These are phyloP conservation scores for Pseudogymnoascus destructans DNA, from an alignment of 2,329 filamentous ascomycete species.

Conservation along the genomic window DNA sequence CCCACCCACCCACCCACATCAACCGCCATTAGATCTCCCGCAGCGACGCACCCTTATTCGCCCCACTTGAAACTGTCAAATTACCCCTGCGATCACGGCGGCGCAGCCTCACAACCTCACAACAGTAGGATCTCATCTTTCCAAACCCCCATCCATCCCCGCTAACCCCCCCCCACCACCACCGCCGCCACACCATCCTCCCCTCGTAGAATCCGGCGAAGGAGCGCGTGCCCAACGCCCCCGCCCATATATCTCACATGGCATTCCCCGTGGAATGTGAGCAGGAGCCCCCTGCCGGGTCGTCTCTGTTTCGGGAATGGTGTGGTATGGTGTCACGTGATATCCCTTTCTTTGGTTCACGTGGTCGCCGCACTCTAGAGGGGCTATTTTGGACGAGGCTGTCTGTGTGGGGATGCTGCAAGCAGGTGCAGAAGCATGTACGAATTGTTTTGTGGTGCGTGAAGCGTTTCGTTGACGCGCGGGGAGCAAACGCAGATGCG, in stretches of 20 bases:
- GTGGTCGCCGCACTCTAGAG: no score
- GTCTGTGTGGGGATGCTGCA: not conserved
- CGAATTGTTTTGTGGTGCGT: not conserved
- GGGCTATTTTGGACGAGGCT: not conserved
- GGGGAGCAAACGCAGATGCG: not conserved
- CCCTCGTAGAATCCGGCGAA: not conserved
- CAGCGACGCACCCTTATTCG: not conserved
- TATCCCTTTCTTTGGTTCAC: not conserved
- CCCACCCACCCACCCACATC: not conserved
- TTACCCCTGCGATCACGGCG: not conserved
- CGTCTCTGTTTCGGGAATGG: not conserved
- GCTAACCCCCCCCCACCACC: not conserved
- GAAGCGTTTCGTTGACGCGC: not conserved
- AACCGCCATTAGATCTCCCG: not conserved
- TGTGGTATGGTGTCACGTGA: not conserved
- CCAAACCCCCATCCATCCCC: not conserved
- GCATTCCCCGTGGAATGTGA: not conserved
- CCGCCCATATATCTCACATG: not conserved
- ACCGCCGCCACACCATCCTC: not conserved
- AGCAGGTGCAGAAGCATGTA: not conserved
- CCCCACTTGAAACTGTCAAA: not conserved
- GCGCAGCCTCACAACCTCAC: not conserved
- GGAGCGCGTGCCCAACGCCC: not conserved
- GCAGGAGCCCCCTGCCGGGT: not conserved
- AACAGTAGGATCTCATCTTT: not conserved